A percentile compares a stretch with the other conserved stretches of the same genome.
These are phyloP conservation scores for Exophiala spinifera DNA, from an alignment of 2,329 filamentous ascomycete genomes.

Conservation along the genomic window DNA sequence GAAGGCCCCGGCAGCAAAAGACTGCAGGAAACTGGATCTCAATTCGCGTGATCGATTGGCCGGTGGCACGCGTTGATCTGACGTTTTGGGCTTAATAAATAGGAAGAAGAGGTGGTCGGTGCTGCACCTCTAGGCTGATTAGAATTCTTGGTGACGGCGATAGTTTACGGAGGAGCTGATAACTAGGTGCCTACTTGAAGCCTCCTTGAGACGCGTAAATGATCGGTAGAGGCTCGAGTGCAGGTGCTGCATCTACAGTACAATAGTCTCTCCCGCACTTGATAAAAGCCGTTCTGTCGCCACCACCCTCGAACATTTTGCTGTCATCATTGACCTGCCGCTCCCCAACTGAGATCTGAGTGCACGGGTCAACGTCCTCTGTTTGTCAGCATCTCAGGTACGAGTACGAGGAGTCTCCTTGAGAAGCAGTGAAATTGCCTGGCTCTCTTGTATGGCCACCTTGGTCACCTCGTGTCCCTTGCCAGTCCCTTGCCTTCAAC, in stretches of 20 bases:
- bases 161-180: too few species aligned
- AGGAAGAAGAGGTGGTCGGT: background rate
- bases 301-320: background rate
- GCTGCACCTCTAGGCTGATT: background rate
- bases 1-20: background rate
- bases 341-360: background rate
- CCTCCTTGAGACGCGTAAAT: too few species aligned
- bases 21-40: background rate
- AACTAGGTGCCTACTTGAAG: too few species aligned
- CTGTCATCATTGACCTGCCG: background rate
- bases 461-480: background rate
- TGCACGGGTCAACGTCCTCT: too few species aligned
- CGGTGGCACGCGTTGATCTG: background rate
- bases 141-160: background rate
- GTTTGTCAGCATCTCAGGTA: too few species aligned
- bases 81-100: constrained; percentile 1
- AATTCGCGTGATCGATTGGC: constrained; percentile 1
- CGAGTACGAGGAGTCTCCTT: background rate
- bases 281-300: background rate
- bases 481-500: background rate
- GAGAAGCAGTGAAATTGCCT: background rate
- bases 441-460: background rate
- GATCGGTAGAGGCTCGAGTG: too few species aligned
- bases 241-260: too few species aligned
- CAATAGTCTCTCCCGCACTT: background rate